Evolutionary conservation across 768 basidiomycete genomes (phyloP).

Genomic region (Phlebiopsis flavidoalba): DNA sequence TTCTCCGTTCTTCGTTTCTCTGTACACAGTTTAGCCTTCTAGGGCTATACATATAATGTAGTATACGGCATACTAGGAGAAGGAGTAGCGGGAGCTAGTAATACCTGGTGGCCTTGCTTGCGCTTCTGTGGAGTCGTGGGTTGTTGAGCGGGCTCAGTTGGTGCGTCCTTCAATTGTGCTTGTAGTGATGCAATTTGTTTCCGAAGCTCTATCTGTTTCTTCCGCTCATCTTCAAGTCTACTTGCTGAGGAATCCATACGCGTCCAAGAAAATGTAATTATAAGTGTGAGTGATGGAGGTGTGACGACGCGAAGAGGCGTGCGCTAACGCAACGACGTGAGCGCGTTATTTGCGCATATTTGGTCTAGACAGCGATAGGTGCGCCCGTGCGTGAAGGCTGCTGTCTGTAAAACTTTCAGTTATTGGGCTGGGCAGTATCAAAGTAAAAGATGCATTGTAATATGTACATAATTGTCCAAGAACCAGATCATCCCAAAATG

Average conservation of each 20-base stretch:
- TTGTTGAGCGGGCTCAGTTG: slow-evolving; percentile 10
- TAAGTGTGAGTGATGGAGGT: neutral
- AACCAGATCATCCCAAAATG: neutral
- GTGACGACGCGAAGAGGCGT: neutral
- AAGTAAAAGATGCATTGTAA: neutral
- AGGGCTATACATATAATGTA: neutral
- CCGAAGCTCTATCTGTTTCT: slow-evolving; percentile 44
- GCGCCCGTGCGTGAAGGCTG: neutral
- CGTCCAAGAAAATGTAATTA: neutral
- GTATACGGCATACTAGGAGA: slow-evolving; percentile 53
- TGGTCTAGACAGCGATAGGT: neutral
- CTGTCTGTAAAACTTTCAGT: neutral
- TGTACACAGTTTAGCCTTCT: slow-evolving; percentile 7
- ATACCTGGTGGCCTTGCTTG: slow-evolving; percentile 26
- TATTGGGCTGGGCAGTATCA: neutral
- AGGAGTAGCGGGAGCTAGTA: slow-evolving; percentile 54
- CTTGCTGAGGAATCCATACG: slow-evolving; percentile 53
- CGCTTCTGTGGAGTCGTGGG: slow-evolving; percentile 45
- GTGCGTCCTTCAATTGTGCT: slow-evolving; percentile 44
- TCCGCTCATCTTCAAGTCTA: slow-evolving; percentile 32
- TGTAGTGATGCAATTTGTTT: slow-evolving; percentile 53
- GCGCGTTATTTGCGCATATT: slow-evolving; percentile 22
- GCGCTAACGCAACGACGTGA: neutral
- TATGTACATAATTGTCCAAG: neutral
- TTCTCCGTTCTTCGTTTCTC: slow-evolving; percentile 44